A percentile compares a stretch with the other conserved stretches of the same genome.
phyloP scores from a whole-genome alignment of 306 rosid genomes.

The Aeschynomene evenia region DNA sequence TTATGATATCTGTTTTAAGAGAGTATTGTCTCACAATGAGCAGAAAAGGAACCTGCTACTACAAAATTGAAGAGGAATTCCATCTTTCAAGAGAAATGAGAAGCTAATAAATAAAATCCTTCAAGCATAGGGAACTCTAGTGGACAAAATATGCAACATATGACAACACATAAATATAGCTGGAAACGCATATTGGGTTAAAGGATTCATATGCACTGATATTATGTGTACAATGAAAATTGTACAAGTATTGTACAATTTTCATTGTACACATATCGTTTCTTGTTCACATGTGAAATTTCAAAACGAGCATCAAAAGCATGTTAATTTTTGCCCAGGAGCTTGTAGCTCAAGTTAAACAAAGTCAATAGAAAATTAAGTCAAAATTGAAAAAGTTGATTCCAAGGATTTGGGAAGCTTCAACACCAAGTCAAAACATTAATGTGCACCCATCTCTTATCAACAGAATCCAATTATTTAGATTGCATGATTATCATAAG shows the following conservation, averaged over 20 bases:
- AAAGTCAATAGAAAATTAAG: background rate
- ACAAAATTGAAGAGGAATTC: background rate
- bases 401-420: background rate
- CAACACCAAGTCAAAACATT: constrained; percentile 4
- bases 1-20: constrained; percentile 1
- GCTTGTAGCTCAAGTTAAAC: background rate
- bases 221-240: too few species aligned
- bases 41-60: constrained; percentile 1
- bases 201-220: too few species aligned
- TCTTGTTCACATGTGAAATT: background rate
- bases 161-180: too few species aligned
- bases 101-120: constrained; percentile 6
- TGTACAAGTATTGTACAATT: too few species aligned
- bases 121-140: background rate
- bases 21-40: background rate
- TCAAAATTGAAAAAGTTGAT: background rate
- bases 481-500: background rate
- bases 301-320: background rate
- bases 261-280: too few species aligned
- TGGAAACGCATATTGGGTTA: too few species aligned
- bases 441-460: background rate
- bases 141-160: too few species aligned
- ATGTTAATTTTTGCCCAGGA: background rate
- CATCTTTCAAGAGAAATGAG: background rate
- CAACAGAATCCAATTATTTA: background rate